Evolutionary conservation across 441 rosid genomes (phyloP), one percentile per base, ranked within the genome.

Genomic region (Pelargonium cotyledonis): DNA sequence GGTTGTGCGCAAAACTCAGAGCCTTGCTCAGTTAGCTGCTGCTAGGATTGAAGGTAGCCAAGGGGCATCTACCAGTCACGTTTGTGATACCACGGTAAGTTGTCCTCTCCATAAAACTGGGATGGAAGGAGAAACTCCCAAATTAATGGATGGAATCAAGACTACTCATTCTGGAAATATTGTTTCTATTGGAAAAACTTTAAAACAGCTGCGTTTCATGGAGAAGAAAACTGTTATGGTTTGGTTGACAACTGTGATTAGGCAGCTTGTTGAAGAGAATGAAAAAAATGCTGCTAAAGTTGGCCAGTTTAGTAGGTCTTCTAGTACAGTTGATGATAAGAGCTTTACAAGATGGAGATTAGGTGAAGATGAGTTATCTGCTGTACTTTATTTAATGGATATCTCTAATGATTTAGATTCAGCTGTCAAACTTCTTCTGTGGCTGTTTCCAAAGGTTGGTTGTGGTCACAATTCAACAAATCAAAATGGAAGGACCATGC

Each of bases 11-110:
- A 95, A 85, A 82, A 93, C 89, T 63, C 98, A 87, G 73, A 87
- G 92, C 69, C 90, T 96, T 71, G 93, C 97, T 78, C 98, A 96
- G 47, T 75, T 93, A 79, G 96, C 92, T 71, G 87, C 97, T 82
- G 90, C 96, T 75, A 88, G 99, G 79, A 93, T 96, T 76, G 98
- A 93, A 80, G 90, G 91, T 82, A 96, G 98, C 85, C 98, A 89
- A 80, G 99, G 98, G 67, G 97, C 97, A 70, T 93, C 99, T 61
- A 87, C 98, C 11, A 96, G 99, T 80, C 99, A 96, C 76, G 82
- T 91, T 44, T 96, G 98, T 80, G 95, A 91, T 77, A 91, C 70
- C 66, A 93, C 85, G 83, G 84, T 84, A 67, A 79, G 68, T 84
- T 89, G 95, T 67, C 85, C 89, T 68, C 89, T 85, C 75, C 90